Base-by-base conservation (phyloP, 2,329 filamentous ascomycete genomes). In the Didymella exigua region DNA sequence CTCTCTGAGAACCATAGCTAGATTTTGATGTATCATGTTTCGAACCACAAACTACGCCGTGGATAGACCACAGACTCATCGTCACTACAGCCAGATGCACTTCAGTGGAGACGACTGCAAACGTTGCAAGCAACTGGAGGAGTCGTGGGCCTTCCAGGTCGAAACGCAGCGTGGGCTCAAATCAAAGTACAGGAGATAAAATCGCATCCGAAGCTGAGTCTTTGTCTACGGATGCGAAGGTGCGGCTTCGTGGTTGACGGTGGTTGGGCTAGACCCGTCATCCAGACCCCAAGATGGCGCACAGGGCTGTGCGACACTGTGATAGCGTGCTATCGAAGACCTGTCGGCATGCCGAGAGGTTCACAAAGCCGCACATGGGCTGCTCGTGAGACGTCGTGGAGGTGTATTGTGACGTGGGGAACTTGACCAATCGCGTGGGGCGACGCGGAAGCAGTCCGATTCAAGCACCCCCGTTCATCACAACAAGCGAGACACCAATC, bases 401-500 rank as follows among this genome's bases (percentile, higher is more conserved):
- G 13, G 9, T 11, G 9, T n/a, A n/a, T n/a, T n/a, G n/a, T n/a
- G n/a, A 43, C 40, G 40, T 23, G 38, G 42, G 29, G 19, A 21
- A 19, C 13, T 18, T 18, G 23, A 44, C 48, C 27, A 46, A 46
- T 46, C 5, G 14, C 21, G 29, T 8, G 18, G 7, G 5, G 34
- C 21, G 14, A 5, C 11, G 30, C 26, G 27, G 21, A 34, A 24
- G 37, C 46, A 24, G 2, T 26, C 27, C 26, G 21, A 11, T 36
- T 7, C 16, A 27, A 9, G 24, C 23, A 14, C 37, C 42, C 23
- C 34, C 34, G 16, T 19, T 42, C 38, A 49, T 31, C 38, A 40
- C 38, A 26, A 24, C 37, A 38, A 30, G 45, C 40, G 40, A 41
- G 44, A 51, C 38, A 43, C 48, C 21, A 26, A 40, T 19, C n/a